These are phyloP conservation scores for Leucosporidium yakuticum DNA, from an alignment of 768 basidiomycete species.

Conservation along the genomic window DNA sequence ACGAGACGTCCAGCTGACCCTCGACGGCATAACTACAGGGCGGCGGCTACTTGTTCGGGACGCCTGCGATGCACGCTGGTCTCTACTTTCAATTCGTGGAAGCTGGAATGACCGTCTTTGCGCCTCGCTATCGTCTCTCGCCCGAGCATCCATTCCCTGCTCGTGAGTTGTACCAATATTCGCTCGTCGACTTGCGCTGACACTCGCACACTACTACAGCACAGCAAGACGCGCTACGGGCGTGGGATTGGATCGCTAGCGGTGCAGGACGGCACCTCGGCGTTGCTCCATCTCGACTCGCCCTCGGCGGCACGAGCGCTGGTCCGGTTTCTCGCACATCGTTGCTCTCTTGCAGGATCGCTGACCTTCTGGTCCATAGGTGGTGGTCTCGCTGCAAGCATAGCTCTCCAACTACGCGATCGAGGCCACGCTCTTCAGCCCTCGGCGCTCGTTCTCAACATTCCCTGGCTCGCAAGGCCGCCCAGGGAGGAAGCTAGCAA, in stretches of 20 bases:
- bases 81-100: slow-evolving; percentile 1
- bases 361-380: not conserved
- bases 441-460: not conserved
- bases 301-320: not conserved
- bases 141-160: not conserved
- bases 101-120: not conserved
- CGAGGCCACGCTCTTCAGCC: not conserved
- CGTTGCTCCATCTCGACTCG: not conserved
- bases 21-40: not conserved
- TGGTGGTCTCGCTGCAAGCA: not conserved
- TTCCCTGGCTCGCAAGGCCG: not conserved
- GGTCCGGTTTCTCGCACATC: too few relatives aligned
- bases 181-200: not conserved
- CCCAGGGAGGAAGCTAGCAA: not conserved
- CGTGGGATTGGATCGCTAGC: not conserved
- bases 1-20: too few relatives aligned
- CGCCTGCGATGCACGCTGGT: not conserved
- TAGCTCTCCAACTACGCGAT: not conserved
- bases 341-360: too few relatives aligned
- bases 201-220: not conserved
- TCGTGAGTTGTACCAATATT: not conserved
- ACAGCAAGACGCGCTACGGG: not conserved
- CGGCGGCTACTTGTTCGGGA: not conserved
- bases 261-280: not conserved
- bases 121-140: not conserved